Evolutionary conservation across 2,329 filamentous ascomycete genomes (phyloP).

Genomic region (Pseudonectria buxi): DNA sequence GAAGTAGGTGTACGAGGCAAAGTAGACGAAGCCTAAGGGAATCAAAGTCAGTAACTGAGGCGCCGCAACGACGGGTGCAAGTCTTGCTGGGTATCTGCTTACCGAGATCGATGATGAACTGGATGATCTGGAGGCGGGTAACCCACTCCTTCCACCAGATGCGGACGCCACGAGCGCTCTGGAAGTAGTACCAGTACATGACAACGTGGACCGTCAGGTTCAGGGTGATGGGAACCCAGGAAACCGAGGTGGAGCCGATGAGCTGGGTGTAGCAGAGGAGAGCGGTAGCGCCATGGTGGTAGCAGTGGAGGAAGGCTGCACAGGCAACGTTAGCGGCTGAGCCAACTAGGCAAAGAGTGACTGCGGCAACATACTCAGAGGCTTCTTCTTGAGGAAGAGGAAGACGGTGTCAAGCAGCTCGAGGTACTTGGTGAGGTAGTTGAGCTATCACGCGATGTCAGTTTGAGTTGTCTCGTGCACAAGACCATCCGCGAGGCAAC

Average conservation of each 20-base stretch:
- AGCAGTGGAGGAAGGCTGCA: constrained; percentile 90
- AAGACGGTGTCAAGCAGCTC: constrained; percentile 94
- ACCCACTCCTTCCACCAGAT: constrained; percentile 99
- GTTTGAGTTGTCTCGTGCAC: constrained; percentile 1
- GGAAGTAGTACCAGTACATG: constrained; percentile 99
- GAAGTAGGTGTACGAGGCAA: constrained; percentile 99
- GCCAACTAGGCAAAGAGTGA: background rate
- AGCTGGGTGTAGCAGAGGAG: constrained; percentile 97
- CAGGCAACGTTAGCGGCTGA: constrained; percentile 23
- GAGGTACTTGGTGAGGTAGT: constrained; percentile 97
- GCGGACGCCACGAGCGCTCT: constrained; percentile 87
- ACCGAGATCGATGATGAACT: constrained; percentile 96
- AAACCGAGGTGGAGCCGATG: constrained; percentile 84
- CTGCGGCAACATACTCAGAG: constrained; percentile 53
- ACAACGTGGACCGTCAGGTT: constrained; percentile 94
- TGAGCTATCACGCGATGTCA: constrained; percentile 55
- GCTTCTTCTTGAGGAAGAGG: constrained; percentile 99
- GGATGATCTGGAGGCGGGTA: constrained; percentile 91
- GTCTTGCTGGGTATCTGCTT: constrained; percentile 30
- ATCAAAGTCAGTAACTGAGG: constrained; percentile 13
- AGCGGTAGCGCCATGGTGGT: constrained; percentile 95
- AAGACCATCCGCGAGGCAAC: constrained; percentile 26
- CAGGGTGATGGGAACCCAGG: constrained; percentile 88
- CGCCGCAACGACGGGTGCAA: background rate
- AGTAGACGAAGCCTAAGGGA: constrained; percentile 85